Base-by-base conservation (phyloP, 495 filamentous ascomycete genomes). In the Usnea hakonensis region DNA sequence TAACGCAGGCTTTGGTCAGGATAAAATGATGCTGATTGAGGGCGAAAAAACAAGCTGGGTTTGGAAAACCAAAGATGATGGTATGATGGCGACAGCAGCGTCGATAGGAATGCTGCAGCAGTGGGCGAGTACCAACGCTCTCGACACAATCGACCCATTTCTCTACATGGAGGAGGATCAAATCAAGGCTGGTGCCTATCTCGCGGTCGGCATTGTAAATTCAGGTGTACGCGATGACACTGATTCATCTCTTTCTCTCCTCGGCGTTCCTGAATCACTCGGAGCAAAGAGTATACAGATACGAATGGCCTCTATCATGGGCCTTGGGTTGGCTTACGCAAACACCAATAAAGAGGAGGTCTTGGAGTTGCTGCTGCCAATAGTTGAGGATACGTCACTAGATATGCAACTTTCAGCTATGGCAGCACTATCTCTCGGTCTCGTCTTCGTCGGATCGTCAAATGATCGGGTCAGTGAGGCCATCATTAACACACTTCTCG, bases 61-160 rank as follows among this genome's bases (percentile, higher is more conserved):
- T 4, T 97, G 91, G 89, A 99, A 97, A 77, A 97, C 95, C 14
- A 97, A 97, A 75, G 92, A 96, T 40, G 92, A 96, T 66, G 92
- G 92, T 66, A 95, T 95, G 93, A 82, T 96, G 74, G 96, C 93
- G 23, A 96, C 93, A 5, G 88, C 93, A 19, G 94, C 94, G 10
- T 97, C 94, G 3, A 74, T 96, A 60, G 94, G 94, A 61, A 90
- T 92, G 73, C 78, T 99, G 30, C 76, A 94, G 59, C 84, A 91
- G 68, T 93, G 94, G 85, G 95, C 97, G 70, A 86, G 95, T 60
- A 91, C 95, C 63, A 82, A 77, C 60, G 95, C 91, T 21, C 76
- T 99, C 57, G 89, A 94, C 68, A 89, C 90, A 72, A 91, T 96
- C 69, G 91, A 97, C 70, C 91, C 88, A 70, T 99, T 88, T 78